Percentiles rank a stretch among this genome's conserved stretches.
Conservation (phyloP, 1,284 basidiomycete genomes). For the Abortiporus biennis region DNA sequence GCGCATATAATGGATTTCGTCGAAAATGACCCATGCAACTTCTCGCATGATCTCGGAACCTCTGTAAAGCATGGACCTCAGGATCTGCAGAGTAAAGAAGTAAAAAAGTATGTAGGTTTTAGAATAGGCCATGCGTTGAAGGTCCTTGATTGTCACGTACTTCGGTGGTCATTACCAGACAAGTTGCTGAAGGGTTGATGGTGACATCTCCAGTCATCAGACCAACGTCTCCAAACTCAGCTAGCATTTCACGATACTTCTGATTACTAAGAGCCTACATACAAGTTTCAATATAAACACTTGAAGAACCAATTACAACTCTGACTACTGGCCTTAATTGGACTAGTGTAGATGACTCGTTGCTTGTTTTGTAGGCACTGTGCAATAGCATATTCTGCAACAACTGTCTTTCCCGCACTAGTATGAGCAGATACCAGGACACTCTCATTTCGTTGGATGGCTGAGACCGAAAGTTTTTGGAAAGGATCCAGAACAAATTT, state of each 20-base stretch:
- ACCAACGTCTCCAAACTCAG: slow-evolving; percentile 96
- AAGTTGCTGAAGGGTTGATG: slow-evolving; percentile 95
- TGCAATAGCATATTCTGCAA: slow-evolving; percentile 99
- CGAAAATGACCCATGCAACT: slow-evolving; percentile 99
- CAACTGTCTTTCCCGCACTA: slow-evolving; percentile 97
- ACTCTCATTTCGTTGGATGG: slow-evolving; percentile 96
- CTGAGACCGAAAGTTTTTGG: slow-evolving; percentile 90
- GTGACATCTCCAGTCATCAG: slow-evolving; percentile 99
- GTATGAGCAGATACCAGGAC: slow-evolving; percentile 99
- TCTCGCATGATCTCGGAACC: slow-evolving; percentile 99
- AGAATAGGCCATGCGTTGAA: too few species aligned
- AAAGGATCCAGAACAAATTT: slow-evolving; percentile 98
- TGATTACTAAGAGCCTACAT: slow-evolving; percentile 92
- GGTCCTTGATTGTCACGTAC: too few species aligned
- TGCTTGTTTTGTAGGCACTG: slow-evolving; percentile 91
- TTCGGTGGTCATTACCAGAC: slow-evolving; percentile 99
- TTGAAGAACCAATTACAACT: slow-evolving; percentile 11
- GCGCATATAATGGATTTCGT: slow-evolving; percentile 99
- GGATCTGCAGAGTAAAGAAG: slow-evolving; percentile 63
- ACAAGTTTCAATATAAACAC: slow-evolving; percentile 17
- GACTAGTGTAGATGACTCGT: slow-evolving; percentile 98
- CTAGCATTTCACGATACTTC: slow-evolving; percentile 97
- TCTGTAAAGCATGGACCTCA: slow-evolving; percentile 97
- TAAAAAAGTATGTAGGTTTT: too few species aligned
- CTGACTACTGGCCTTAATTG: slow-evolving; percentile 82